Evolutionary conservation across 176 grass and related monocot genomes (phyloP).

Genomic region (Puya raimondii): DNA sequence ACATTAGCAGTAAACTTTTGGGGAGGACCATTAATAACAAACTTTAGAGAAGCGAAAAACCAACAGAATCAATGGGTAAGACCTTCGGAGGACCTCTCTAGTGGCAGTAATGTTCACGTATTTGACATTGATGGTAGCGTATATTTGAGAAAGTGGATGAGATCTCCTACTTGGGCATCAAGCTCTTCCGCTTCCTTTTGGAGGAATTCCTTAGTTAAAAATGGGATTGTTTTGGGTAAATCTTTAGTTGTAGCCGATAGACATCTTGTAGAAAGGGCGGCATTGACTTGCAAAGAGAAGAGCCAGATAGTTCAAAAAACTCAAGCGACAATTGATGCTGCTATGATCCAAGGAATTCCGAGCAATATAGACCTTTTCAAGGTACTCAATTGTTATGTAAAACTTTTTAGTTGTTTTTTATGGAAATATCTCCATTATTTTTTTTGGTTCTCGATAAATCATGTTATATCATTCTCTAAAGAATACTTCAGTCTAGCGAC

Average conservation of each 20-base stretch:
- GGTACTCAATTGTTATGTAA: conserved; percentile 26
- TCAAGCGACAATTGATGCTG: conserved; percentile 82
- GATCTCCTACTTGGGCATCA: conserved; percentile 59
- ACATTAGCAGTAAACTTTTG: conserved; percentile 83
- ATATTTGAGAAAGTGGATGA: conserved; percentile 92
- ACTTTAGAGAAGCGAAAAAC: conserved; percentile 36
- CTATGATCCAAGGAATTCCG: conserved; percentile 96
- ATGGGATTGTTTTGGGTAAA: conserved; percentile 78
- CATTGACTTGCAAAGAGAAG: conserved; percentile 69
- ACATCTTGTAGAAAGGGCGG: conserved; percentile 68
- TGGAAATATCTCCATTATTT: neutral
- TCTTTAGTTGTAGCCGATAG: conserved; percentile 81
- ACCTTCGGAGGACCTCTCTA: conserved; percentile 51
- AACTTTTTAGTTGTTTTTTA: neutral
- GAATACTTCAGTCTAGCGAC: too few species aligned
- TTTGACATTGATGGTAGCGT: conserved; percentile 81
- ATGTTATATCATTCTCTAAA: neutral
- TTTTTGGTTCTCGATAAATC: conserved; percentile 3
- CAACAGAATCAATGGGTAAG: conserved; percentile 31
- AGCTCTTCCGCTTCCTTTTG: conserved; percentile 66
- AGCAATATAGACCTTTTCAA: conserved; percentile 99
- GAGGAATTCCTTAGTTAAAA: conserved; percentile 60
- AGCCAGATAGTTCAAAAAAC: conserved; percentile 73
- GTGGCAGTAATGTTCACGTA: conserved; percentile 35
- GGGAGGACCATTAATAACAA: conserved; percentile 61